Base-by-base conservation (phyloP, 805 yeast genomes). In the Ogataea philodendri region DNA sequence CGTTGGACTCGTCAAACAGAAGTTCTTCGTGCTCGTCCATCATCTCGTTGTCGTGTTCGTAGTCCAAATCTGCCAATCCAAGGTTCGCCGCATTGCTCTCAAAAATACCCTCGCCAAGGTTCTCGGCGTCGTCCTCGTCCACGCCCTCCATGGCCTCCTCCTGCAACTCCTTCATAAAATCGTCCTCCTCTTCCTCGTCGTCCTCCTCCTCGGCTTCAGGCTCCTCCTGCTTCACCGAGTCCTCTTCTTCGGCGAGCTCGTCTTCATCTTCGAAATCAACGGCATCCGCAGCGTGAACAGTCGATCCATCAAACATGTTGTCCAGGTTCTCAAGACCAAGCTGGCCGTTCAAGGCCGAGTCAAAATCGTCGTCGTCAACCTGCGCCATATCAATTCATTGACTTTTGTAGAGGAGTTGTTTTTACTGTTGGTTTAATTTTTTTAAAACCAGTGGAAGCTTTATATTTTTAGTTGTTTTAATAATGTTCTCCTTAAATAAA, bases 221-320 rank as follows among this genome's bases (percentile, higher is more conserved):
- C 19, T 57, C 65, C 22, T 67, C 67, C 7, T 30, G 48, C 11
- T 41, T 50, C 40, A 27, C 68, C 19, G 62, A 69, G 1, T 67
- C 55, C 37, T 85, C 95, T 29, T 89, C 96, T 15, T 89, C 97
- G 0, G 97, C 97, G 31, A 89, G 66, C 59, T 89, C 97, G 48
- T 89, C 97, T 52, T 85, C 94, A 56, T 86, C 96, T 53, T 86
- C 96, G 56, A 84, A 90, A 59, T 90, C 97, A 20, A 88, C 67
- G 7, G 98, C 98, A 58, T 89, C 90, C 5, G 77, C 96, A 1
- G 93, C 89, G 59, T 89, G 97, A 36, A 72, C 70, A 3, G 84
- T 65, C 59, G 74, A 64, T 13, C 74, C 80, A 20, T 65, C 72
- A 35, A 57, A 57, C 51, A 61, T 46, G 16, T 46, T 51, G 11